Base-by-base conservation (phyloP, 306 rosid species). In the Castanea mollissima region DNA sequence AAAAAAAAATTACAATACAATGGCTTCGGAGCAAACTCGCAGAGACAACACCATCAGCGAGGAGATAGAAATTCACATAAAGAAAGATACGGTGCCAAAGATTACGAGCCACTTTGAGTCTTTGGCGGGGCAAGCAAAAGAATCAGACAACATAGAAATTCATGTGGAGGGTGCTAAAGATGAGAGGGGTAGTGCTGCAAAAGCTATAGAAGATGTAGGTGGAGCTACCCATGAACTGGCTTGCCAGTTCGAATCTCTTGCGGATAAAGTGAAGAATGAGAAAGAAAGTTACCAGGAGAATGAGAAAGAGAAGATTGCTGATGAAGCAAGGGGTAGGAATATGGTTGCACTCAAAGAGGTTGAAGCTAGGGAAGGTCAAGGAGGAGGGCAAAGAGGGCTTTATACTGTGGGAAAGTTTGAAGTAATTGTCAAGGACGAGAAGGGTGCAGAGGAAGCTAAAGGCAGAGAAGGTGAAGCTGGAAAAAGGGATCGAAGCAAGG, bases 1-100 rank as follows among this genome's bases (percentile, higher is more conserved):
- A 19, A n/a, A 8, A 23, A 12, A 21, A 20, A 29, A 1, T 44
- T 15, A 14, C 16, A 54, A 20, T 31, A 20, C 10, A 27, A 92
- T 92, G 98, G 94, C 97, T 19, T 85, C 91, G 2, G 87, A 83
- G 80, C 89, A 92, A 74, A 3, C 29, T 57, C 88, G 90, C 2
- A 89, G 85, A 75, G 93, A 89, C 1, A 79, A 86, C 73, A 76
- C 77, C 2, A 85, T 80, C 0, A 38, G 35, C 5, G 92, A 89
- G 85, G 93, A 89, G 85, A 86, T 82, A 71, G 89, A 85, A 18
- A 20, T 75, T 74, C 75, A 3, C 0, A 54, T 83, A 4, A 90
- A 87, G 85, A 85, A 78, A 80, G 79, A 87, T 64, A 75, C 44
- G 16, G 97, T 90, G 2, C 93, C 93, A 0, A 86, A 88, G 73